Percentiles rank a stretch among this genome's conserved stretches.
phyloP scores from a whole-genome alignment of 2,329 filamentous ascomycete genomes.

The Sclerotinia sclerotiorum region DNA sequence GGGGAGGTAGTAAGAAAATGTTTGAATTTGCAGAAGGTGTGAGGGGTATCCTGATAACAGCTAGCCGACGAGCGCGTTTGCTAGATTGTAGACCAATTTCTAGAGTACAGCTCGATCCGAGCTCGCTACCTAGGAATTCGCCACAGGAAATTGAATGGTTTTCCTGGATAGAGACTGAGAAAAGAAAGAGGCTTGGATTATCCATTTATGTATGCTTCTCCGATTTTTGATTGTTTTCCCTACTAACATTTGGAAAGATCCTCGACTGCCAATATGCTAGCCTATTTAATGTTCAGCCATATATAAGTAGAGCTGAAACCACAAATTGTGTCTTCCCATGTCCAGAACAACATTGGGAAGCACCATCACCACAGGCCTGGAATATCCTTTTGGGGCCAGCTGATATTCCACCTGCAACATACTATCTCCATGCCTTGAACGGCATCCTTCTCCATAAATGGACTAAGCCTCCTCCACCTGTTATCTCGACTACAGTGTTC shows the following conservation, averaged over 20 bases:
- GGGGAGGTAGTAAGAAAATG: conserved; percentile 36
- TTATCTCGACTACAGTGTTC: conserved; percentile 31
- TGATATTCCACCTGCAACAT: conserved; percentile 32
- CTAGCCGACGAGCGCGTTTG: conserved; percentile 34
- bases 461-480: conserved; percentile 35
- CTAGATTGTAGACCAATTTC: conserved; percentile 35
- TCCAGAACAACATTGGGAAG: conserved; percentile 34
- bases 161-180: conserved; percentile 39
- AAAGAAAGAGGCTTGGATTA: conserved; percentile 35
- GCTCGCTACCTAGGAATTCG: conserved; percentile 26
- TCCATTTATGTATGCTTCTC: conserved; percentile 35
- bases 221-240: not conserved
- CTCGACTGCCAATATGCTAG: conserved; percentile 38
- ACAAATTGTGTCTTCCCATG: conserved; percentile 39
- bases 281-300: conserved; percentile 38
- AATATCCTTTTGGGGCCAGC: conserved; percentile 31
- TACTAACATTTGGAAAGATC: conserved; percentile 27
- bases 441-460: conserved; percentile 36
- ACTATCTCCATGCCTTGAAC: conserved; percentile 37
- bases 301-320: conserved; percentile 37
- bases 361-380: conserved; percentile 32
- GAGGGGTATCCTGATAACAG: conserved; percentile 35
- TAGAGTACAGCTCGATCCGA: conserved; percentile 27
- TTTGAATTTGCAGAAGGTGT: conserved; percentile 39
- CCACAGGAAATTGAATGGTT: conserved; percentile 33